Conservation (phyloP, 805 yeast species). For the Naumovozyma dairenensis region DNA sequence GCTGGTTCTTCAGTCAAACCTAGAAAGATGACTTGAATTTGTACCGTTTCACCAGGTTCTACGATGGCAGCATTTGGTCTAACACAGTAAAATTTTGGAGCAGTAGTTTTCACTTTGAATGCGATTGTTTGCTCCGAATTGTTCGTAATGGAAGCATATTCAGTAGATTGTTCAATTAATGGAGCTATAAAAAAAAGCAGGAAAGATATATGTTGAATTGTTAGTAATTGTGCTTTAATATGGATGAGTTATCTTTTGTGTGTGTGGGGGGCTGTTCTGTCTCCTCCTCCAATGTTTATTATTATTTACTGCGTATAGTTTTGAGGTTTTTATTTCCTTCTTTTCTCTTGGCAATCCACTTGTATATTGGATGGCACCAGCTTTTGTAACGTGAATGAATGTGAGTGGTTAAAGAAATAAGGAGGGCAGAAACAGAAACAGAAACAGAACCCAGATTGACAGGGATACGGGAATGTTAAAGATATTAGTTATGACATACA, state of each 20-base stretch:
- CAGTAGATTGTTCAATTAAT: conserved; percentile 61
- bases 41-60: conserved; percentile 60
- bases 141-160: conserved; percentile 41
- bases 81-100: conserved; percentile 91
- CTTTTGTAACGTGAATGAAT: too few relatives aligned
- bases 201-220: conserved; percentile 5
- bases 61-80: conserved; percentile 87
- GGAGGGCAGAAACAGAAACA: conserved; percentile 1
- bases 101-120: conserved; percentile 95
- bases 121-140: conserved; percentile 57
- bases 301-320: too few relatives aligned
- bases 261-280: too few relatives aligned
- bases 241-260: too few relatives aligned
- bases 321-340: too few relatives aligned
- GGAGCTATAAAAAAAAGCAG: conserved; percentile 46
- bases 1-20: conserved; percentile 71
- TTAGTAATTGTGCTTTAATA: neutral
- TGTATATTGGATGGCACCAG: too few relatives aligned
- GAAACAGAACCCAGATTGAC: neutral
- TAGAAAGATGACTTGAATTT: conserved; percentile 76
- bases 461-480: too few relatives aligned
- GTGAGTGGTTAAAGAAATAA: neutral
- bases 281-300: too few relatives aligned
- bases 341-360: too few relatives aligned
- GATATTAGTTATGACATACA: too few relatives aligned